Evolutionary conservation across 176 grass and related monocot genomes (phyloP).

Genomic region (sorghum (Sorghum bicolor)): Sorghum_bicolor_NCBIv3 NC_012878.2:6123501-6124000

Average conservation of each 20-base stretch:
- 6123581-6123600: too few species aligned
- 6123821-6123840: neutral
- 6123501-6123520: too few species aligned
- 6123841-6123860: neutral
- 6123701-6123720: too few species aligned
- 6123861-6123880: neutral
- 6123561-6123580: too few species aligned
- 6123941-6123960: neutral
- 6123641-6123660: too few species aligned
- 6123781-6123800: neutral
- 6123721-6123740: too few species aligned
- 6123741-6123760: neutral
- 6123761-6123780: neutral
- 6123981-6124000: constrained; percentile 34
- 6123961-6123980: constrained; percentile 42
- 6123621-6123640: too few species aligned
- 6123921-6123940: constrained; percentile 35
- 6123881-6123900: neutral
- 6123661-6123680: too few species aligned
- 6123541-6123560: too few species aligned
- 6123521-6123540: too few species aligned
- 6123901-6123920: neutral
- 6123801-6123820: neutral
- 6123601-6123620: too few species aligned
- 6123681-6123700: too few species aligned